Base-by-base conservation (phyloP, 2,329 filamentous ascomycete species). In the Davidsoniella australis region DNA sequence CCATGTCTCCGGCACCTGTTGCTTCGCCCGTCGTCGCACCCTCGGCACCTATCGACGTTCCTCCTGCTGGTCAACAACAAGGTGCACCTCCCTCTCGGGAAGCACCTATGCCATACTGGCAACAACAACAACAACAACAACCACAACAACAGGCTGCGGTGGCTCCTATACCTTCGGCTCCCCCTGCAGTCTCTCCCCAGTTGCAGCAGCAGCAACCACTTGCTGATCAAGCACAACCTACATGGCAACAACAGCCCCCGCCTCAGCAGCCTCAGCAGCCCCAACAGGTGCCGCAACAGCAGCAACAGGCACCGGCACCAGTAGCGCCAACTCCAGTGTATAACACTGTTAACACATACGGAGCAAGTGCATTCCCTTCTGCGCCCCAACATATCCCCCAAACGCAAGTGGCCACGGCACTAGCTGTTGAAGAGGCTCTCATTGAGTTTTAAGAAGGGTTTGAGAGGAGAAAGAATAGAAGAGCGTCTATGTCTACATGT, bases 351-450 rank as follows among this genome's bases (percentile, higher is more conserved):
- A 45, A 61, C 9, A 66, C 69, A 5, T 80, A 76, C 57, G 65
- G 63, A 2, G 75, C 76, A 57, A 74, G 80, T 20, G 66, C 72
- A 2, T 85, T 85, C 58, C 82, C 82, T 1, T 68, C 73, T 2
- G 76, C 75, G 24, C 78, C 78, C 14, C 74, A 79, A 52, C 75
- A 80, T 60, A 70, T 75, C 24, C 76, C 74, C 10, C 64, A 65
- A 39, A 18, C 23, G 47, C 70, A 64, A 45, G 65, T 67, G 41
- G 64, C 63, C 2, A 53, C 59, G 20, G 59, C 61, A 53, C 58
- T 45, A 39, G 47, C 70, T 57, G 71, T 82, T 43, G 84, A 89
- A 63, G 85, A 89, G 63, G 82, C 78, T 52, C 64, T 91, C 58
- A 91, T 91, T 63, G 85, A 91, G 40, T 45, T 53, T 36, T 50